These are phyloP conservation scores for Phytopythium sindhum DNA, from an alignment of 352 stramenopile genomes.

Conservation along the genomic window DNA sequence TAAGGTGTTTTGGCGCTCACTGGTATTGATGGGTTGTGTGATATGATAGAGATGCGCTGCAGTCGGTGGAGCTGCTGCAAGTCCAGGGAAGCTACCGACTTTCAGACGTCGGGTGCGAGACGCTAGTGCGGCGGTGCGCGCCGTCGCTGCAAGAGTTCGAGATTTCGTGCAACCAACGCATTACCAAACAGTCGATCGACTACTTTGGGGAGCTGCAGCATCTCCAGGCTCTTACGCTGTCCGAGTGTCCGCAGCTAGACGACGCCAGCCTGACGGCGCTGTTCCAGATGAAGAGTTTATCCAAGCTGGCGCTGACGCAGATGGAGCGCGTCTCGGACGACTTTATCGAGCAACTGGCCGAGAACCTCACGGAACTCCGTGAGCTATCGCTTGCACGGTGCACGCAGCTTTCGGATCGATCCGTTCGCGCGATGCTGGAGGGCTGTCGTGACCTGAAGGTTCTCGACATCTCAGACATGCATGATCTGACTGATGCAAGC, in stretches of 20 bases:
- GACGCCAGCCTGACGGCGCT: constrained; percentile 57
- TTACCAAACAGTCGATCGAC: constrained; percentile 70
- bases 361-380: constrained; percentile 47
- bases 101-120: constrained; percentile 61
- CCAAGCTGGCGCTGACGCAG: constrained; percentile 69
- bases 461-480: constrained; percentile 70
- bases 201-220: constrained; percentile 69
- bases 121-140: constrained; percentile 61
- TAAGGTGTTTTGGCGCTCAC: neutral
- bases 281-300: constrained; percentile 55
- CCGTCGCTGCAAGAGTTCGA: constrained; percentile 72
- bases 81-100: constrained; percentile 77
- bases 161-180: constrained; percentile 80
- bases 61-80: constrained; percentile 59
- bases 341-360: constrained; percentile 46
- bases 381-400: constrained; percentile 71
- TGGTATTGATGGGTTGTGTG: constrained; percentile 8
- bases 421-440: constrained; percentile 44
- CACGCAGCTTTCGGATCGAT: constrained; percentile 55
- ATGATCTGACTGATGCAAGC: constrained; percentile 56
- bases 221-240: constrained; percentile 60
- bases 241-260: constrained; percentile 75
- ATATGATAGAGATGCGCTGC: constrained; percentile 39
- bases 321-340: constrained; percentile 70
- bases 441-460: constrained; percentile 52